Evolutionary conservation across 176 grass and related monocot species (phyloP).

Genomic region (Carex scoparia): DNA sequence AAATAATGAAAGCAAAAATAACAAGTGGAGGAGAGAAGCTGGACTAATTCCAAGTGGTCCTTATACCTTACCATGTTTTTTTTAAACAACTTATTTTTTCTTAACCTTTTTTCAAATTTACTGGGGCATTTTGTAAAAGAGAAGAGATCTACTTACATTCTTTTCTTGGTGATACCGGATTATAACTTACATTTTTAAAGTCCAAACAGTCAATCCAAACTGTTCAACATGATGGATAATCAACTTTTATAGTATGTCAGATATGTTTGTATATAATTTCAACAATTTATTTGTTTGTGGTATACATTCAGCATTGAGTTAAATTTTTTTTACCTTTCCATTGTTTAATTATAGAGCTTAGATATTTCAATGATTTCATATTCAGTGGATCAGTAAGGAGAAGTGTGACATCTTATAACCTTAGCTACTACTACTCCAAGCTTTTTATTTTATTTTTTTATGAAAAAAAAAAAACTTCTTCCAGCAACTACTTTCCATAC

Average conservation of each 20-base stretch:
- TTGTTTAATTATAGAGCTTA: background rate
- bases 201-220: too few relatives aligned
- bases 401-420: background rate
- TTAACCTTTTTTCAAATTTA: background rate
- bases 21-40: constrained; percentile 5
- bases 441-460: background rate
- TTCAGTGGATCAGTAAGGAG: background rate
- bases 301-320: background rate
- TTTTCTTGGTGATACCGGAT: too few relatives aligned
- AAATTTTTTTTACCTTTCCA: background rate
- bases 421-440: background rate
- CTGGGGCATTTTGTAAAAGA: background rate
- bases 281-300: background rate
- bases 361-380: constrained; percentile 4
- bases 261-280: constrained; percentile 13
- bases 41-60: constrained; percentile 25
- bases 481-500: constrained; percentile 17
- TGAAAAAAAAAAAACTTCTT: background rate
- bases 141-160: too few relatives aligned
- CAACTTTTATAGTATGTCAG: constrained; percentile 3
- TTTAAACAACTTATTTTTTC: background rate
- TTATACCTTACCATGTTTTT: background rate
- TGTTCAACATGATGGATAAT: background rate
- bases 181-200: too few relatives aligned
- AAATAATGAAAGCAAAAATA: background rate